Percentiles rank a stretch among this genome's conserved stretches.
phyloP scores from a whole-genome alignment of 345 rosid genomes.

The Bruguiera parviflora region DNA sequence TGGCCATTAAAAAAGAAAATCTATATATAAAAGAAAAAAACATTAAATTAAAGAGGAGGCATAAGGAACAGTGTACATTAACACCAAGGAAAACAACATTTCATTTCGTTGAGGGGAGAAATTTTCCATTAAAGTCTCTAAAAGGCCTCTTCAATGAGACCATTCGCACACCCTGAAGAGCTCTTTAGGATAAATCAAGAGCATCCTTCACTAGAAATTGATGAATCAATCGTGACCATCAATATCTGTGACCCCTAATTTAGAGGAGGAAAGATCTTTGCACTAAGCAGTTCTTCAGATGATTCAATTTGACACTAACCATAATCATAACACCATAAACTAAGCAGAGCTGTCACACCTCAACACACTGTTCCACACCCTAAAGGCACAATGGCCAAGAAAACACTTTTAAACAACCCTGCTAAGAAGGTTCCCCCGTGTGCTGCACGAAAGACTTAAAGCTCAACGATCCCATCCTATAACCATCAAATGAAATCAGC shows the following conservation, averaged over 20 bases:
- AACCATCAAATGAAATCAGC: slow-evolving; percentile 10
- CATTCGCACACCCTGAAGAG: no score
- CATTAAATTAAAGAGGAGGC: no score
- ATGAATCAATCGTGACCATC: neutral
- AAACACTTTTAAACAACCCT: slow-evolving; percentile 30
- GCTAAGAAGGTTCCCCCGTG: slow-evolving; percentile 11
- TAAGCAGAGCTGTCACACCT: slow-evolving; percentile 34
- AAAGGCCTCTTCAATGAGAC: no score
- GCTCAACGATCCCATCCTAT: slow-evolving; percentile 12
- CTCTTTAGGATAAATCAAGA: no score
- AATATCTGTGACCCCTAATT: neutral
- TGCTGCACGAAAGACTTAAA: slow-evolving; percentile 1
- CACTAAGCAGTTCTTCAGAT: slow-evolving; percentile 20
- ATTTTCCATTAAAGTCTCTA: no score
- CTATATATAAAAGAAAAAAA: no score
- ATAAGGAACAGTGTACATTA: no score
- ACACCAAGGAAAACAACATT: no score
- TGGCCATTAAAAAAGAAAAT: no score
- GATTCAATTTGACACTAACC: slow-evolving; percentile 38
- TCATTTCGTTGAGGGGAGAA: no score
- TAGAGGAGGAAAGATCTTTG: neutral
- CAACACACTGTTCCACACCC: slow-evolving; percentile 42
- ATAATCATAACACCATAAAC: slow-evolving; percentile 27
- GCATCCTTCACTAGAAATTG: neutral
- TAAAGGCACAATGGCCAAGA: slow-evolving; percentile 30